phyloP scores from a whole-genome alignment of 2,329 filamentous ascomycete species.

The Tolypocladium cylindrosporum region DNA sequence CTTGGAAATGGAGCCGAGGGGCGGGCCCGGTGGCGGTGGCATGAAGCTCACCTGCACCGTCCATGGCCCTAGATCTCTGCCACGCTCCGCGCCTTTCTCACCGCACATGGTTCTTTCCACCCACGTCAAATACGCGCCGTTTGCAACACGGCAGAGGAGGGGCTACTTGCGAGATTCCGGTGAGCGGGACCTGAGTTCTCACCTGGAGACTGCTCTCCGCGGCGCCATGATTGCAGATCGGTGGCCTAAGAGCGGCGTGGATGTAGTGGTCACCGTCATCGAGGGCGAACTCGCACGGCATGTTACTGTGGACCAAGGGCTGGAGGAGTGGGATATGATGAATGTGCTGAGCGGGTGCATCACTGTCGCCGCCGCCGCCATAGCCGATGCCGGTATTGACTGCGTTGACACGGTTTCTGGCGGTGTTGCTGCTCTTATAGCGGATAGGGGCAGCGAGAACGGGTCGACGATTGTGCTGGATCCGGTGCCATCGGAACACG shows the following conservation, averaged over 20 bases:
- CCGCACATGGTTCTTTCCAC: constrained; percentile 86
- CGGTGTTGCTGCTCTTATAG: constrained; percentile 75
- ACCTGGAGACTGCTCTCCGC: constrained; percentile 81
- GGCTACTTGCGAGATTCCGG: constrained; percentile 78
- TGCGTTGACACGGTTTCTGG: constrained; percentile 85
- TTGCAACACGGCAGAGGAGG: constrained; percentile 71
- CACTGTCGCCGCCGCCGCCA: constrained; percentile 83
- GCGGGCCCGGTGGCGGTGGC: constrained; percentile 44
- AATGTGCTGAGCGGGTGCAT: constrained; percentile 86
- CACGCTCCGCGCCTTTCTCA: constrained; percentile 82
- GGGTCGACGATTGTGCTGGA: constrained; percentile 57
- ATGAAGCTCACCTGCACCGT: constrained; percentile 90
- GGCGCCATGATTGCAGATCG: constrained; percentile 86
- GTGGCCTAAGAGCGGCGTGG: constrained; percentile 98
- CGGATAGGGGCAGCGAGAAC: constrained; percentile 19
- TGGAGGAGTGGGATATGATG: constrained; percentile 78
- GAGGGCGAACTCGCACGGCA: constrained; percentile 80
- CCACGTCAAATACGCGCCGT: constrained; percentile 93
- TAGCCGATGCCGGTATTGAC: constrained; percentile 92
- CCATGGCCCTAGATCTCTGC: constrained; percentile 84
- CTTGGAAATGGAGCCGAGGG: constrained; percentile 52
- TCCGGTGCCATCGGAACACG: constrained; percentile 72
- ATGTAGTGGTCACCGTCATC: constrained; percentile 84
- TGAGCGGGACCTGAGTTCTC: constrained; percentile 82
- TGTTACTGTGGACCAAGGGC: constrained; percentile 34